phyloP scores from a whole-genome alignment of 495 filamentous ascomycete genomes.

The Lasiosphaeris hirsuta region DNA sequence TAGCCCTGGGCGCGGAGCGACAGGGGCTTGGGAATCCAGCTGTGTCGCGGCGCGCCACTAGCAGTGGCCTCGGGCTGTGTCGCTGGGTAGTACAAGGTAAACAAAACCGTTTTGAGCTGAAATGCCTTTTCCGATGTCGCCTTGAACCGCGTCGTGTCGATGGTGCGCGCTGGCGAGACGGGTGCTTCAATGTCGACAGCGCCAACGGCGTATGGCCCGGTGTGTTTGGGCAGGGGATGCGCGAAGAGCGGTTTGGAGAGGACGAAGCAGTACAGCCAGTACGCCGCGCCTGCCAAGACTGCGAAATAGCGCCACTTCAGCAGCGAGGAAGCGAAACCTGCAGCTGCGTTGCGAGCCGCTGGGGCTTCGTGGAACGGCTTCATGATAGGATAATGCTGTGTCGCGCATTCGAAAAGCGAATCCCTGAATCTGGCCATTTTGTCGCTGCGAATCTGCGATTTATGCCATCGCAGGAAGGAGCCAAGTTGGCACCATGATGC shows the following conservation, averaged over 20 bases:
- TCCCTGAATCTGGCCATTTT: no score
- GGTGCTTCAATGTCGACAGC: slow-evolving; percentile 46
- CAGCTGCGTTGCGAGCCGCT: no score
- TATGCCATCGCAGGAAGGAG: no score
- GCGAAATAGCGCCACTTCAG: slow-evolving; percentile 22
- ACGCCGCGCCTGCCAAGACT: slow-evolving; percentile 17
- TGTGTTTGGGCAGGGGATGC: slow-evolving; percentile 42
- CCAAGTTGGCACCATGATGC: no score
- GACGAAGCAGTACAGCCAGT: slow-evolving; percentile 38
- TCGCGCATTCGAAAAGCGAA: no score
- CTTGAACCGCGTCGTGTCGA: slow-evolving; percentile 40
- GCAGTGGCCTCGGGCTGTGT: slow-evolving; percentile 15
- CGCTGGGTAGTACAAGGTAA: slow-evolving; percentile 49
- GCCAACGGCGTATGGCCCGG: slow-evolving; percentile 47
- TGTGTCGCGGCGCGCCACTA: slow-evolving; percentile 29
- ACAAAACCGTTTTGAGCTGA: slow-evolving; percentile 45
- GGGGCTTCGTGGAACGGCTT: no score
- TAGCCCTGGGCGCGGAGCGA: slow-evolving; percentile 48
- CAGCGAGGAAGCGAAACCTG: neutral
- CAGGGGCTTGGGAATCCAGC: slow-evolving; percentile 51
- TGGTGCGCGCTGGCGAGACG: slow-evolving; percentile 26
- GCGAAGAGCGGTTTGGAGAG: slow-evolving; percentile 42
- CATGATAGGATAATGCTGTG: no score
- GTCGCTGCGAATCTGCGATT: no score
- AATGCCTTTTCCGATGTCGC: slow-evolving; percentile 36